Base-by-base conservation (phyloP, 441 rosid species). In the Populus hybrid region DNA sequence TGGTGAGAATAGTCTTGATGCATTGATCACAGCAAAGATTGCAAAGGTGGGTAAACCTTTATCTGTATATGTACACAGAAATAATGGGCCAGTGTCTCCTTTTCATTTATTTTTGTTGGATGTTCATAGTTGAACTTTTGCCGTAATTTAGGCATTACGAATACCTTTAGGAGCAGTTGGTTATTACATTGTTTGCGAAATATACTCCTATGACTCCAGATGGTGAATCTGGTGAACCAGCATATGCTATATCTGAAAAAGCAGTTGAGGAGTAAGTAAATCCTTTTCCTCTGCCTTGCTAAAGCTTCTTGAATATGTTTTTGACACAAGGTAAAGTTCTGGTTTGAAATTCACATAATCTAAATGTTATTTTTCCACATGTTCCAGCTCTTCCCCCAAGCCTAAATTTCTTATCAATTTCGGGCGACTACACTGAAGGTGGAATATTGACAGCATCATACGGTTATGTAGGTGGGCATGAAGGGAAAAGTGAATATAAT, bases 401-500 rank as follows among this genome's bases (percentile, higher is more conserved):
- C 88, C 85, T 96, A 67, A 96, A 96, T 81, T 96, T 96, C 88
- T 85, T 96, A 78, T 91, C 99, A 26, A 94, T 96, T 77, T 91
- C 98, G 70, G 99, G 99, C 79, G 98, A 92, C 73, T 91, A 85
- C 71, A 46, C 87, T 32, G 98, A 96, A 86, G 95, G 96, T 78
- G 96, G 91, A 78, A 79, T 91, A 77, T 71, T 96, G 87, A 96
- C 98, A 64, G 98, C 98, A 83, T 96, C 99, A 46, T 96, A 96
- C 82, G 99, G 99, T 74, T 96, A 96, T 72, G 85, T 96, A 72
- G 99, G 99, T n/a, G 99, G 99, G 38, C 98, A 90, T 80, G 99
- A 96, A 86, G 99, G 98, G 75, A 90, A 90, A 88, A 96, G 97
- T 83, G 79, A 82, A 69, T 94, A 96, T 84, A 85, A 88, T 75